Percentiles rank a stretch among this genome's conserved stretches.
Evolutionary conservation across 1,284 basidiomycete genomes (phyloP).

Genomic region (Leucoagaricus sp.): DNA sequence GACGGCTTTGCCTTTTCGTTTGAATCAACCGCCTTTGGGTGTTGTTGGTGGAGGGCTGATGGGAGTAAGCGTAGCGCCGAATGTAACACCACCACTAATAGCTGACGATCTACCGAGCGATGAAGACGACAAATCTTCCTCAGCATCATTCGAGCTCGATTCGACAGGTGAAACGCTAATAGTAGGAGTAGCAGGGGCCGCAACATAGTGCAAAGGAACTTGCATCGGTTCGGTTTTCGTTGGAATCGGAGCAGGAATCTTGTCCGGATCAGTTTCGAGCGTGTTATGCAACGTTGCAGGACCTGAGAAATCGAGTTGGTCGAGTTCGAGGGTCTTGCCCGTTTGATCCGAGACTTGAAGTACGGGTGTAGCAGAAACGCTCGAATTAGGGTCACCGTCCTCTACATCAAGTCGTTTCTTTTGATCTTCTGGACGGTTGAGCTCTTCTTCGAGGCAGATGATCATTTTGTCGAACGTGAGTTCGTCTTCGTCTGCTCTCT

Average conservation of each 20-base stretch:
- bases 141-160: slow-evolving; percentile 29
- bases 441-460: slow-evolving; percentile 78
- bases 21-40: slow-evolving; percentile 1
- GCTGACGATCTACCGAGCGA: not conserved
- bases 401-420: slow-evolving; percentile 58
- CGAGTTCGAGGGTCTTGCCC: slow-evolving; percentile 47
- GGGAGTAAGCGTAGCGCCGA: not conserved
- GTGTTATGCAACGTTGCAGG: slow-evolving; percentile 30
- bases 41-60: slow-evolving; percentile 21
- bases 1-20: slow-evolving; percentile 2
- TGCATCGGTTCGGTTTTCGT: slow-evolving; percentile 48
- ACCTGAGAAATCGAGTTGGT: slow-evolving; percentile 66
- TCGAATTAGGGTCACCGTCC: slow-evolving; percentile 37
- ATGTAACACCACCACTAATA: no score
- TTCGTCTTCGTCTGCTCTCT: slow-evolving; percentile 67
- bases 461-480: slow-evolving; percentile 82
- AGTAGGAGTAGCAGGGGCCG: slow-evolving; percentile 13
- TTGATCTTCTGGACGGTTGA: slow-evolving; percentile 71
- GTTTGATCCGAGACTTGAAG: slow-evolving; percentile 33
- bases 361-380: slow-evolving; percentile 50
- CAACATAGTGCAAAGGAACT: slow-evolving; percentile 39
- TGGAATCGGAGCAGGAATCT: slow-evolving; percentile 22
- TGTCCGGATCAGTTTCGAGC: not conserved
- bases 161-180: slow-evolving; percentile 2
- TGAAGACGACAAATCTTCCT: slow-evolving; percentile 21